phyloP scores from a whole-genome alignment of 1,284 basidiomycete genomes.

The Ustilago bromivora region DNA sequence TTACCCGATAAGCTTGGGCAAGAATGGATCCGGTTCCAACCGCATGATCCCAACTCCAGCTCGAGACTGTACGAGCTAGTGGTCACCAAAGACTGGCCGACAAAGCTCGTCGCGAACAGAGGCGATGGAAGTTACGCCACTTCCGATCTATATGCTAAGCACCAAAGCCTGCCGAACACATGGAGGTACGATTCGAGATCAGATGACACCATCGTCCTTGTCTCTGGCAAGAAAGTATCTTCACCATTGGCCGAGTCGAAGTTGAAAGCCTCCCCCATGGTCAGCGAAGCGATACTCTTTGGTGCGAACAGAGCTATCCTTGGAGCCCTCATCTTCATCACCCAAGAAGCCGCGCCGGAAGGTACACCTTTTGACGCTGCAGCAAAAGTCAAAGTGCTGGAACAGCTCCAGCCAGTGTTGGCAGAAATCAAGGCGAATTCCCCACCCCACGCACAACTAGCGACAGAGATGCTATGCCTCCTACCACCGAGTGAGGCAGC shows the following conservation, averaged over 20 bases:
- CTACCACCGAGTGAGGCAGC: conserved; percentile 20
- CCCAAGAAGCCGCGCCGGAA: conserved; percentile 12
- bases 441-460: conserved; percentile 50
- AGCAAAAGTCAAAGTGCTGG: conserved; percentile 19
- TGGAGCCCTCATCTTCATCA: conserved; percentile 51
- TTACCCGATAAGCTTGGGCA: conserved; percentile 64
- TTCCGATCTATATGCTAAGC: conserved; percentile 49
- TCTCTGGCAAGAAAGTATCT: conserved; percentile 56
- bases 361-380: conserved; percentile 11
- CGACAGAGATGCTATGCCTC: conserved; percentile 46
- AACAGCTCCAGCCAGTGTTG: conserved; percentile 30
- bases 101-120: conserved; percentile 55
- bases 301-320: conserved; percentile 56
- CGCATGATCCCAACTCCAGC: conserved; percentile 11
- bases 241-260: conserved; percentile 37
- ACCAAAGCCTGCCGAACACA: conserved; percentile 12
- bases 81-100: conserved; percentile 52
- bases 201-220: conserved; percentile 57
- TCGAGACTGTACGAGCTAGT: conserved; percentile 43
- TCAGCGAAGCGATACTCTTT: conserved; percentile 56
- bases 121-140: conserved; percentile 51
- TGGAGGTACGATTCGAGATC: conserved; percentile 53
- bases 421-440: conserved; percentile 33
- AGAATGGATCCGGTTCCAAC: conserved; percentile 45
- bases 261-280: conserved; percentile 27